Conservation (phyloP, 2,329 filamentous ascomycete genomes). For the Penicillium fuscoglaucum region DNA sequence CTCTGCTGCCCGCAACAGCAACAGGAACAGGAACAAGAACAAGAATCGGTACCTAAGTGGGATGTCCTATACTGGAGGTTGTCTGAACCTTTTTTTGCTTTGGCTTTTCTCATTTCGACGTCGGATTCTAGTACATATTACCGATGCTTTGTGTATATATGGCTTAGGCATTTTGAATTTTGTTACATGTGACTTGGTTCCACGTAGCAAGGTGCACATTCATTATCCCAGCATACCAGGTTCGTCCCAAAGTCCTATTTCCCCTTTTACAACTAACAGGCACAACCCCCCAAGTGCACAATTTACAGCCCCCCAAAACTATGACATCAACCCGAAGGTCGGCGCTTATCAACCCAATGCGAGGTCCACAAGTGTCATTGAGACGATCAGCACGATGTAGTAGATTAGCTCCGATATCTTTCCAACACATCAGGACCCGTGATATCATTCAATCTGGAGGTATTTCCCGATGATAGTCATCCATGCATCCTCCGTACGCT, state of each 20-base stretch:
- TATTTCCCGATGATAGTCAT: neutral
- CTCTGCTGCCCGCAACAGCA: neutral
- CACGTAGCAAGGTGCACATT: neutral
- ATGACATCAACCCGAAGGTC: conserved; percentile 4
- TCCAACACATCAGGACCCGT: neutral
- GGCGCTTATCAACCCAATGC: neutral
- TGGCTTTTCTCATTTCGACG: neutral
- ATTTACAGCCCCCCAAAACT: neutral
- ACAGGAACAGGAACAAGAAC: neutral
- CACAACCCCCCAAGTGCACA: neutral
- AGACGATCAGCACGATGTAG: neutral
- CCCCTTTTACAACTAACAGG: neutral
- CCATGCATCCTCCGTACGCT: neutral
- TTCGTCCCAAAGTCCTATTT: neutral
- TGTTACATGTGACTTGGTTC: conserved; percentile 2
- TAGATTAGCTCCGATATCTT: neutral
- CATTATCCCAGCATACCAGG: neutral
- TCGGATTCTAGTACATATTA: conserved; percentile 5
- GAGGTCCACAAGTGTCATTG: neutral
- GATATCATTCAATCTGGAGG: neutral
- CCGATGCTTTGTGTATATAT: conserved; percentile 6
- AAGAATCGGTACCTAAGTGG: neutral
- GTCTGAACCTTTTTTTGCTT: conserved; percentile 4
- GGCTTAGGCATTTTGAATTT: conserved; percentile 2
- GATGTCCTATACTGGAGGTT: conserved; percentile 1